Conservation (phyloP, 129 eudicot genomes). For the Lactuca saligna region DNA sequence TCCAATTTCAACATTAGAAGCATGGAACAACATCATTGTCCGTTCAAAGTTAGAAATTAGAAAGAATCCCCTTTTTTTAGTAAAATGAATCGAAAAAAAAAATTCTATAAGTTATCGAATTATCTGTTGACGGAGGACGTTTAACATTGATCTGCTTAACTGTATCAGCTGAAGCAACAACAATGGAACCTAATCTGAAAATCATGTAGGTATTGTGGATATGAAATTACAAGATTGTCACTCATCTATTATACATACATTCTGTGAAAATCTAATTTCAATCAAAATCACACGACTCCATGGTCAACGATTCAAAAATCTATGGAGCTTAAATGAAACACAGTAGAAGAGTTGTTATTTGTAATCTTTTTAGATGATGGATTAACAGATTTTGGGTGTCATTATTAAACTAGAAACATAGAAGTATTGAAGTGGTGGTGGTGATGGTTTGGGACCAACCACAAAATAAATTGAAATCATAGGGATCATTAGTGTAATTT, state of each 20-base stretch:
- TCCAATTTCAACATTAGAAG: slow-evolving; percentile 21
- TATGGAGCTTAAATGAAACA: slow-evolving; percentile 5
- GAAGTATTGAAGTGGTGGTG: neutral
- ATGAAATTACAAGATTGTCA: slow-evolving; percentile 39
- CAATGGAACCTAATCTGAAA: slow-evolving; percentile 82
- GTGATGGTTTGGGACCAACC: slow-evolving; percentile 22
- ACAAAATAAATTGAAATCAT: too few species aligned
- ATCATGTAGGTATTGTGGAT: slow-evolving; percentile 64
- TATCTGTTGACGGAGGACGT: slow-evolving; percentile 53
- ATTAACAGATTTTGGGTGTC: slow-evolving; percentile 8
- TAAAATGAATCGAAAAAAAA: neutral
- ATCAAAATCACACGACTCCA: slow-evolving; percentile 57
- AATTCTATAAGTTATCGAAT: neutral
- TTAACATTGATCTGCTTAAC: slow-evolving; percentile 75
- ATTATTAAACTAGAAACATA: slow-evolving; percentile 12
- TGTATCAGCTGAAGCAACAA: slow-evolving; percentile 95
- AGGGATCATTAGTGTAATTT: too few species aligned
- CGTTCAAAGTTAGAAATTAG: neutral
- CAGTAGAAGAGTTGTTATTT: slow-evolving; percentile 17
- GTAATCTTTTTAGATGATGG: slow-evolving; percentile 20
- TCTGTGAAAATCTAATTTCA: slow-evolving; percentile 33
- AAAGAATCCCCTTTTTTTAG: neutral
- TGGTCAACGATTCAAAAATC: slow-evolving; percentile 27
- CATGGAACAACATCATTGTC: slow-evolving; percentile 17
- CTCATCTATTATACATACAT: slow-evolving; percentile 45